These are phyloP conservation scores for Phaseolus coccineus DNA, from an alignment of 331 rosid genomes.

Conservation along the genomic window DNA sequence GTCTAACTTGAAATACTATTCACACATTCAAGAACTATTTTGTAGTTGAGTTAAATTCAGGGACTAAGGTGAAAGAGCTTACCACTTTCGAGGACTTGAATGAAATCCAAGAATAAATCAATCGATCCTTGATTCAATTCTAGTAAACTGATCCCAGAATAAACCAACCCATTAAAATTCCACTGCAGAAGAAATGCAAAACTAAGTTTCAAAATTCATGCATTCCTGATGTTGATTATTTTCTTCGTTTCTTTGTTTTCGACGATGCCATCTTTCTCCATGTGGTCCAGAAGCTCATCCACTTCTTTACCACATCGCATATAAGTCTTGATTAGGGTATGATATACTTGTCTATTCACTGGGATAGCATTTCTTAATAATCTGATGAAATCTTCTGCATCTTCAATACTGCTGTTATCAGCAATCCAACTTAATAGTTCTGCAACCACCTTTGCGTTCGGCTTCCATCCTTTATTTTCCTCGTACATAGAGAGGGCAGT, in stretches of 20 bases:
- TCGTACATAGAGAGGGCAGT: conserved; percentile 52
- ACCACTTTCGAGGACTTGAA: too few relatives aligned
- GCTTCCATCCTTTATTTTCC: conserved; percentile 66
- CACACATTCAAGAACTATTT: too few relatives aligned
- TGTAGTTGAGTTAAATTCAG: too few relatives aligned
- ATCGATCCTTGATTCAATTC: too few relatives aligned
- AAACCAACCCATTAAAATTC: neutral
- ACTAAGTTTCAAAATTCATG: neutral
- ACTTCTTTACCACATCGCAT: conserved; percentile 62
- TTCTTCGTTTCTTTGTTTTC: conserved; percentile 52
- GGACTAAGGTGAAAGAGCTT: too few relatives aligned
- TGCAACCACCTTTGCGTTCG: conserved; percentile 49
- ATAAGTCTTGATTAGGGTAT: conserved; percentile 62
- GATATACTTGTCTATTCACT: conserved; percentile 56
- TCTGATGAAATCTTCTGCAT: conserved; percentile 62
- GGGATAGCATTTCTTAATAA: conserved; percentile 54
- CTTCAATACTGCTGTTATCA: conserved; percentile 63
- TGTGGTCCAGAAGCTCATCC: conserved; percentile 53
- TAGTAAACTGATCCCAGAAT: neutral
- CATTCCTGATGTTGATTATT: conserved; percentile 50
- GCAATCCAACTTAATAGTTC: conserved; percentile 68
- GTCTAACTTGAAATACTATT: too few relatives aligned
- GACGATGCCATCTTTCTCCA: conserved; percentile 60
- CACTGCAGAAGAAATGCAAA: neutral
- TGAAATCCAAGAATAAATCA: too few relatives aligned